Evolutionary conservation across 1,284 basidiomycete genomes (phyloP).

Genomic region (Tranzscheliella williamsii): DNA sequence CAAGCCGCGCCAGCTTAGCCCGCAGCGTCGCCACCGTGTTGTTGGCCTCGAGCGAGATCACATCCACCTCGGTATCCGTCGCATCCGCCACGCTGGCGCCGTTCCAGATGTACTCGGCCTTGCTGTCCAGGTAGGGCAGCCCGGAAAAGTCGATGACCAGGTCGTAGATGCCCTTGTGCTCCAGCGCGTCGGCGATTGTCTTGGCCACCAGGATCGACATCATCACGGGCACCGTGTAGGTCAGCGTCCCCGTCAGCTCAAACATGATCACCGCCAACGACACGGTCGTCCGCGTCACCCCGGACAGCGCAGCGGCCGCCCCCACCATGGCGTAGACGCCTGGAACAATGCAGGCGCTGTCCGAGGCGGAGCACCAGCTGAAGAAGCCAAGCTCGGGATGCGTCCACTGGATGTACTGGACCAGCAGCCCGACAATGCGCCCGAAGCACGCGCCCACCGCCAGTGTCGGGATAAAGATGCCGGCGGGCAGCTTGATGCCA

Average conservation of each 20-base stretch:
- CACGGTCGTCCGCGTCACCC: slow-evolving; percentile 77
- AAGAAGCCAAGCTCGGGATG: slow-evolving; percentile 72
- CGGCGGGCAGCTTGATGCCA: slow-evolving; percentile 75
- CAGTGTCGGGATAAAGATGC: slow-evolving; percentile 94
- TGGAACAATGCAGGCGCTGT: slow-evolving; percentile 67
- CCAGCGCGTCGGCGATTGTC: slow-evolving; percentile 78
- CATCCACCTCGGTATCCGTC: slow-evolving; percentile 48
- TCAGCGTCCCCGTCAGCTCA: slow-evolving; percentile 89
- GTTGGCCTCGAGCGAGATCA: slow-evolving; percentile 65
- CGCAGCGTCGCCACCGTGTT: slow-evolving; percentile 70
- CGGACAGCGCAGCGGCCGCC: slow-evolving; percentile 77
- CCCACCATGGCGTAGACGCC: slow-evolving; percentile 82
- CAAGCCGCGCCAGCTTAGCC: slow-evolving; percentile 64
- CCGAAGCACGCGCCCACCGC: slow-evolving; percentile 94
- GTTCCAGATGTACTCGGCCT: slow-evolving; percentile 81
- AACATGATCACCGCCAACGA: slow-evolving; percentile 96
- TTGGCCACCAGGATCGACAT: slow-evolving; percentile 83
- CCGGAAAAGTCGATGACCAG: slow-evolving; percentile 77
- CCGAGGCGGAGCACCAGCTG: slow-evolving; percentile 54
- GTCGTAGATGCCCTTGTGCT: slow-evolving; percentile 94
- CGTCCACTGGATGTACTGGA: slow-evolving; percentile 77
- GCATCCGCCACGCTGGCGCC: slow-evolving; percentile 47
- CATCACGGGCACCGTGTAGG: slow-evolving; percentile 94
- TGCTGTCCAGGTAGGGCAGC: slow-evolving; percentile 81
- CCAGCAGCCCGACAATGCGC: slow-evolving; percentile 79